Evolutionary conservation across 306 rosid species (phyloP), one percentile per base, ranked within the genome.

Genomic region (Quercus bicolor): DNA sequence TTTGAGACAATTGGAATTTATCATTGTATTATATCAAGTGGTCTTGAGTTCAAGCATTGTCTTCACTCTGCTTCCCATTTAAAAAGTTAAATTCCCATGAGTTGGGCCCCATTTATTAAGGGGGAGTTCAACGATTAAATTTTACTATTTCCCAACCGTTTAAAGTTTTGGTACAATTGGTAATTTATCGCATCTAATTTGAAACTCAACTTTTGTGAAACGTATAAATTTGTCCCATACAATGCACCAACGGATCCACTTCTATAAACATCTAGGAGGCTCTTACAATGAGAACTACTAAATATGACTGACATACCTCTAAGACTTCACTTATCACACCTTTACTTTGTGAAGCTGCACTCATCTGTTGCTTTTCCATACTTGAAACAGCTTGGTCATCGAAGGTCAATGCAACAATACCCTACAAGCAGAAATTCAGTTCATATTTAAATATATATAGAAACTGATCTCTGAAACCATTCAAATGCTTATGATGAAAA

Each of bases 351-450:
- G 94, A 86, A 70, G 94, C 68, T 52, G 73, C 83, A 74, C 84
- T 88, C 68, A 83, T 81, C 86, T 85, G 97, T 77, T 89, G 88
- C 68, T 88, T 89, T 81, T 92, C 96, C 84, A 83, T 81, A 80
- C 85, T 81, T 21, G 96, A 87, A 84, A 82, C 89, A 56, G 87
- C 90, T 80, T 87, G 97, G 77, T 92, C 98, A 73, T 95, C 98
- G 84, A 89, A 95, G 15, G 98, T 95, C 86, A 95, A 91, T 75
- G 98, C 98, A 76, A 95, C 98, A 83, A 95, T 95, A 74, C 98
- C 98, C 98, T 95, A 70, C 71, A 78, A 73, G 29, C 12, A 60
- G 20, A 72, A 21, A 77, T 19, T 72, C 52, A 68, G 62, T 78
- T 77, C 78, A 51, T 11, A 8, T 45, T 2, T 45, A 45, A 8